Base-by-base conservation (phyloP, 73 alveolate species). In the Breviolum minutum region DNA sequence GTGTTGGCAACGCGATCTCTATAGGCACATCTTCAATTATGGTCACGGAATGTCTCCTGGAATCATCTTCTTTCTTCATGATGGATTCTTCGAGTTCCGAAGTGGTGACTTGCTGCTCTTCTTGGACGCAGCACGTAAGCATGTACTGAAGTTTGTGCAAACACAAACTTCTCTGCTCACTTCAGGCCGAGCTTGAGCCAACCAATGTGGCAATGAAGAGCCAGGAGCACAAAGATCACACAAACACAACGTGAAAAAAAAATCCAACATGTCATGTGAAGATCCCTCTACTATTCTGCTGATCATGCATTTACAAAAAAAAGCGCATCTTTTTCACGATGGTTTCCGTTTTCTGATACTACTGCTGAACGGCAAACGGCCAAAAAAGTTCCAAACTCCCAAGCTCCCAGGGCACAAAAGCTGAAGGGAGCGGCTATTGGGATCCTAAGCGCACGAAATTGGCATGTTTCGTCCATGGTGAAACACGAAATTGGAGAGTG, bases 381-480 rank as follows among this genome's bases (percentile, higher is more conserved):
- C n/a, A n/a, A n/a, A n/a, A n/a, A n/a, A n/a, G n/a, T n/a, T n/a
- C n/a, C n/a, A n/a, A n/a, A 40, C 54, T 40, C 54, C 54, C 54
- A 40, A 40, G 54, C 54, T 40, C 7, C 61, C 92, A 83, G 62
- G 92, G 80, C 80, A 63, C 94, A 29, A 63, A 86, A 86, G 80
- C 94, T 86, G 94, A 30, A 86, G 26, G 66, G 93, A 84, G 26
- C 93, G 93, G 76, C 93, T 84, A 26, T 84, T 84, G 66, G 93
- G 62, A 61, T 84, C 93, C 93, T 84, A 14, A 62, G 61, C 40
- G n/a, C 86, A n/a, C n/a, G n/a, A n/a, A n/a, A n/a, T 77, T 19
- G 30, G 54, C 54, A 40, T 40, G 54, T 40, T 40, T 26, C 27
- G 30, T 26, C 60, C 19, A 2, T 16, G n/a, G 82, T 24, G 82